phyloP scores from a whole-genome alignment of 1,284 basidiomycete genomes.

The Gomphus sp. region DNA sequence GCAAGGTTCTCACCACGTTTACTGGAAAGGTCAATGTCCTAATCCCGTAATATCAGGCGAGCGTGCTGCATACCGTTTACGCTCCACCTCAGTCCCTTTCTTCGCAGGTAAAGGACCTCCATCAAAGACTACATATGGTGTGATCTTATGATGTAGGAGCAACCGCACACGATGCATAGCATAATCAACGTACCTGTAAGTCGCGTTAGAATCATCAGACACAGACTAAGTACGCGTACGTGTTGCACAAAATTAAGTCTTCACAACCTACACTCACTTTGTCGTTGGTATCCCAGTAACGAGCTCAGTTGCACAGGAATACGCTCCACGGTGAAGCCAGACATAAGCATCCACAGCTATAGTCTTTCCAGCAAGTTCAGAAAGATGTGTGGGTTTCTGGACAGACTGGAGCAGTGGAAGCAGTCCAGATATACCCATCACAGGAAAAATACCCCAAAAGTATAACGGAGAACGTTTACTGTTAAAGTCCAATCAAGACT shows the following conservation, averaged over 20 bases:
- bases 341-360: constrained; percentile 88
- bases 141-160: constrained; percentile 76
- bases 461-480: too few species aligned
- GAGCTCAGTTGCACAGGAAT: constrained; percentile 85
- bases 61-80: constrained; percentile 39
- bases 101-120: constrained; percentile 95
- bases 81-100: constrained; percentile 78
- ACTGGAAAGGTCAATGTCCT: too few species aligned
- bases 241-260: background rate
- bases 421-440: constrained; percentile 92
- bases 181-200: constrained; percentile 84
- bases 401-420: constrained; percentile 90
- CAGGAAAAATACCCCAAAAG: too few species aligned
- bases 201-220: background rate
- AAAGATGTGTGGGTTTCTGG: constrained; percentile 68
- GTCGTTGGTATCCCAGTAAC: constrained; percentile 77
- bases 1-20: constrained; percentile 59
- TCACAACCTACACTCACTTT: constrained; percentile 46
- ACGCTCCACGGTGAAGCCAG: constrained; percentile 95
- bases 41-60: background rate
- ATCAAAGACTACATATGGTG: constrained; percentile 93
- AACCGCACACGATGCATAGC: constrained; percentile 90
- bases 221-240: background rate
- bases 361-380: constrained; percentile 74
- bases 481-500: background rate